Percentiles rank a stretch among this genome's conserved stretches.
These are phyloP conservation scores for Nemania serpens DNA, from an alignment of 2,329 filamentous ascomycete genomes.

Conservation along the genomic window DNA sequence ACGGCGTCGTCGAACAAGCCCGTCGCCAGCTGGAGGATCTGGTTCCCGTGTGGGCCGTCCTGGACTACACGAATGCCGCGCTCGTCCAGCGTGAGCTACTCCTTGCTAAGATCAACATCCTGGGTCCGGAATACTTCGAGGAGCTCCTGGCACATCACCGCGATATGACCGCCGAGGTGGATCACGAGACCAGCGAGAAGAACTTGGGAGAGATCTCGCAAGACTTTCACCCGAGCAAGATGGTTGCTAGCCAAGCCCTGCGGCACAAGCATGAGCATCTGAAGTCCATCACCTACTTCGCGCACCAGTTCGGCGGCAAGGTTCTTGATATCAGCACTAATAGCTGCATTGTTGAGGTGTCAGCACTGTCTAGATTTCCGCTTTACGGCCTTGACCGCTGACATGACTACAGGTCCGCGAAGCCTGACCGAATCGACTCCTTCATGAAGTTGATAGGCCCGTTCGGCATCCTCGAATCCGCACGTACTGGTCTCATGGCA, in stretches of 20 bases:
- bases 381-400: slow-evolving; percentile 26
- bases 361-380: slow-evolving; percentile 48
- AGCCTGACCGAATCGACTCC: slow-evolving; percentile 90
- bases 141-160: slow-evolving; percentile 94
- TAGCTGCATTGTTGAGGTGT: slow-evolving; percentile 98
- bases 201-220: slow-evolving; percentile 54
- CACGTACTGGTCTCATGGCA: slow-evolving; percentile 95
- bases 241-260: slow-evolving; percentile 85
- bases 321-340: slow-evolving; percentile 97
- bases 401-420: slow-evolving; percentile 71
- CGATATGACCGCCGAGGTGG: slow-evolving; percentile 70
- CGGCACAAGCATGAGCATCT: slow-evolving; percentile 98
- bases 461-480: slow-evolving; percentile 96
- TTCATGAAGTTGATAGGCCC: slow-evolving; percentile 95
- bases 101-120: slow-evolving; percentile 93
- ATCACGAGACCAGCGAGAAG: slow-evolving; percentile 48
- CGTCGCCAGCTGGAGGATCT: slow-evolving; percentile 93
- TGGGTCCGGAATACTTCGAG: slow-evolving; percentile 97
- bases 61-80: slow-evolving; percentile 92
- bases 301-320: slow-evolving; percentile 97
- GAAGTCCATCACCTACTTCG: slow-evolving; percentile 92
- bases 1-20: slow-evolving; percentile 96
- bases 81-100: slow-evolving; percentile 95
- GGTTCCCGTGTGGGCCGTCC: slow-evolving; percentile 96
- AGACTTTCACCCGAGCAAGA: slow-evolving; percentile 88